Base-by-base conservation (phyloP, 805 yeast species). In the Crinitomyces ghanaensis region DNA sequence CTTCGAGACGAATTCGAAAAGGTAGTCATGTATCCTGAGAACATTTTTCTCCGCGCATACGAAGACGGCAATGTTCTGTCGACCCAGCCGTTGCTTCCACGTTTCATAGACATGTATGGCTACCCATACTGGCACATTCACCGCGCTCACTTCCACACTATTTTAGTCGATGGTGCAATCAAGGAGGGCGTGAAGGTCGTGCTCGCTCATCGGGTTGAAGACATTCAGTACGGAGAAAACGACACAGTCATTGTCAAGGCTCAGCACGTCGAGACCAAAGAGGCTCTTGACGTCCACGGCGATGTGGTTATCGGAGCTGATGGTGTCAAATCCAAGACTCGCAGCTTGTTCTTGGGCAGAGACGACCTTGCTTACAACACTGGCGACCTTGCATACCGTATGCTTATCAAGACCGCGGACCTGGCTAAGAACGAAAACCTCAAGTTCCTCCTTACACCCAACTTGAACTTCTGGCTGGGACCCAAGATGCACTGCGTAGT, bases 221-320 rank as follows among this genome's bases (percentile, higher is more conserved):
- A 34, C 7, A 36, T 49, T 22, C 51, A 52, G 30, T 48, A 47
- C 30, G 50, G 44, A 4, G 23, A 28, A 13, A 31, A 36, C 17
- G 33, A 38, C 5, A n/a, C n/a, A n/a, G n/a, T n/a, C n/a, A n/a
- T n/a, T n/a, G n/a, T n/a, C n/a, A n/a, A n/a, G n/a, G n/a, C n/a
- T n/a, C n/a, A n/a, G n/a, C n/a, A n/a, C n/a, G 51, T 49, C 18
- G 33, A 28, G 6, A 37, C 44, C 6, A n/a, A 37, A n/a, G 40
- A 39, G 21, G 54, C 53, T 16, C 28, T 35, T n/a, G 30, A 19
- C 4, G 46, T 34, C 33, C 16, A 26, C 9, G 54, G 44, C 11
- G 57, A 52, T 34, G 35, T 52, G n/a, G 37, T 52, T 12, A 30
- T 52, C 18, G 57, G 54, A 3, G 46, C 45, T 29, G 57, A 52